Evolutionary conservation across 805 yeast species (phyloP).

Genomic region (Barnettozyma populi): DNA sequence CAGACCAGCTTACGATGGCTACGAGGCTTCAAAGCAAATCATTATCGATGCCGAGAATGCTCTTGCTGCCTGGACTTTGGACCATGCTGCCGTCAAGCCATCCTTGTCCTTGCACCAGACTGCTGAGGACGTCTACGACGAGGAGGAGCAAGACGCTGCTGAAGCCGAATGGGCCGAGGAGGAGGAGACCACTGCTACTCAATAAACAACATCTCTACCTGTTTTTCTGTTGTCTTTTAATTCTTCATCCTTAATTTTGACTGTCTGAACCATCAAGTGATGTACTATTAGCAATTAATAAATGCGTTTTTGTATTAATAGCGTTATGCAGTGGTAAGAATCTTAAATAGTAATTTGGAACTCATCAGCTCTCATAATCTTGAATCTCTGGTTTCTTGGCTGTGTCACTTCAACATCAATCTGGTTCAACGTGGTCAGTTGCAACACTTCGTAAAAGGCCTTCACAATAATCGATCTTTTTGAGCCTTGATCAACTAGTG

Average conservation of each 20-base stretch:
- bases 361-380: constrained; percentile 11
- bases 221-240: background rate
- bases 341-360: constrained; percentile 3
- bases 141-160: constrained; percentile 45
- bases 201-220: background rate
- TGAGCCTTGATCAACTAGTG: constrained; percentile 12
- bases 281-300: background rate
- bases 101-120: constrained; percentile 56
- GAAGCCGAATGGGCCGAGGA: constrained; percentile 46
- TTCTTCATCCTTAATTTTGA: constrained; percentile 1
- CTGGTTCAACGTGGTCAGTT: constrained; percentile 20
- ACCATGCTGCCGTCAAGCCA: constrained; percentile 77
- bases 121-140: constrained; percentile 47
- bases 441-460: constrained; percentile 25
- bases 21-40: constrained; percentile 83
- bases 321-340: no score
- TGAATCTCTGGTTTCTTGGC: constrained; percentile 1
- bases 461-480: constrained; percentile 17
- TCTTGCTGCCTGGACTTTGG: constrained; percentile 79
- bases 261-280: background rate
- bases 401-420: constrained; percentile 8
- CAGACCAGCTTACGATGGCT: constrained; percentile 84
- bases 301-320: background rate
- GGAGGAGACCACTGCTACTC: constrained; percentile 13
- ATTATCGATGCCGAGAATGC: constrained; percentile 83